A percentile compares a stretch with the other conserved stretches of the same genome.
Evolutionary conservation across 768 basidiomycete species (phyloP).

Genomic region (Suillus placidus): DNA sequence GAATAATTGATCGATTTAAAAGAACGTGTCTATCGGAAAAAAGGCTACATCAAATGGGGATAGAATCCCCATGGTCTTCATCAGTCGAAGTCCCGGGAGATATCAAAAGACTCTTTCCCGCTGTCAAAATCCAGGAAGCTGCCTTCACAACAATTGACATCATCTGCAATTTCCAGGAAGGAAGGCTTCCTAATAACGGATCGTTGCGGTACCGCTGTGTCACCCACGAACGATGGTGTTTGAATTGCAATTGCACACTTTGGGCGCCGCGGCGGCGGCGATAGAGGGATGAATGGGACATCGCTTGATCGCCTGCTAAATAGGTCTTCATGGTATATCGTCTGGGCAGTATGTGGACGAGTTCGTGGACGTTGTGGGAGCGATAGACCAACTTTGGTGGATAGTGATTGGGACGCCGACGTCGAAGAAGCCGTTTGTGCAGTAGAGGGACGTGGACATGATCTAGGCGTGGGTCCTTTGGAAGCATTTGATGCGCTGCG

Average conservation of each 20-base stretch:
- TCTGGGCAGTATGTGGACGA: slow-evolving; percentile 18
- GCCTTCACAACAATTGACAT: slow-evolving; percentile 32
- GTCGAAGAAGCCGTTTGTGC: slow-evolving; percentile 30
- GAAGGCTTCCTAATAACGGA: slow-evolving; percentile 70
- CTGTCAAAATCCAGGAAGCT: slow-evolving; percentile 46
- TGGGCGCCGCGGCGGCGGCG: slow-evolving; percentile 35
- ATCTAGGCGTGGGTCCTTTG: slow-evolving; percentile 23
- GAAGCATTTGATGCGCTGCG: slow-evolving; percentile 23
- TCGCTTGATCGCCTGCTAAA: slow-evolving; percentile 26
- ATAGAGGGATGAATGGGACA: slow-evolving; percentile 37
- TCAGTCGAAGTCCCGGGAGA: slow-evolving; percentile 39
- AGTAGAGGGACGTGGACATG: slow-evolving; percentile 38
- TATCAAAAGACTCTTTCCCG: slow-evolving; percentile 44
- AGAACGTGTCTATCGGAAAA: slow-evolving; percentile 10
- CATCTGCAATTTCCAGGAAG: slow-evolving; percentile 64
- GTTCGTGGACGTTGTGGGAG: slow-evolving; percentile 53
- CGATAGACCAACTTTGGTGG: slow-evolving; percentile 42
- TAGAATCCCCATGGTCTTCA: slow-evolving; percentile 38
- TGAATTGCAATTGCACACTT: slow-evolving; percentile 3
- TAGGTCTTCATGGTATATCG: slow-evolving; percentile 3
- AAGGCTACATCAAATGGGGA: not conserved
- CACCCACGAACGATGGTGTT: slow-evolving; percentile 21
- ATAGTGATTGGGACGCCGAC: slow-evolving; percentile 20
- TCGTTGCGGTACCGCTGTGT: slow-evolving; percentile 46
- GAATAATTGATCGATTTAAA: slow-evolving; percentile 18